Percentiles rank a stretch among this genome's conserved stretches.
These are phyloP conservation scores for Bauhinia variegata DNA, from an alignment of 306 rosid genomes.

Conservation along the genomic window DNA sequence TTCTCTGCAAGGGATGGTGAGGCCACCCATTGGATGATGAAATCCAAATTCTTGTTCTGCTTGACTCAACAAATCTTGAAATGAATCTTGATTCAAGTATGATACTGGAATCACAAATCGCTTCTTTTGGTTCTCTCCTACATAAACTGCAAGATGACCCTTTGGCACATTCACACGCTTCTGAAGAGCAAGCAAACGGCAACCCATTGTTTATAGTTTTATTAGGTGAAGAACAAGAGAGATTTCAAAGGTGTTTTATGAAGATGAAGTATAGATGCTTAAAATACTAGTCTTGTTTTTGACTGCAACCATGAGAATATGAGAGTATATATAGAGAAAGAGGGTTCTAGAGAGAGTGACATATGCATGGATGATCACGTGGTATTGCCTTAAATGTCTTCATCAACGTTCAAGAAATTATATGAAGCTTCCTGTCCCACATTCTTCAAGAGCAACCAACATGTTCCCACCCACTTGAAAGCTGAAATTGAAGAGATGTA, in stretches of 20 bases:
- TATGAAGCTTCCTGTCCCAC: not conserved
- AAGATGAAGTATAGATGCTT: not conserved
- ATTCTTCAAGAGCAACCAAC: not conserved
- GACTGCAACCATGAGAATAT: constrained; percentile 8
- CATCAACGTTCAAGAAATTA: not conserved
- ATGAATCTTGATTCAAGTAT: constrained; percentile 47
- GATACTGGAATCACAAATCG: constrained; percentile 37
- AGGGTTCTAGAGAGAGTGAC: no score
- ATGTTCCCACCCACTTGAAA: not conserved
- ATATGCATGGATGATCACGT: constrained; percentile 42
- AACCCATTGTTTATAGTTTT: constrained; percentile 31
- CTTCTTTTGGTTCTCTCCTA: constrained; percentile 45
- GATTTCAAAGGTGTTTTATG: not conserved
- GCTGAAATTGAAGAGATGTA: constrained; percentile 20
- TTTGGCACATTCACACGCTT: constrained; percentile 18
- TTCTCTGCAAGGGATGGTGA: constrained; percentile 48
- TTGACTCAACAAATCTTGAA: constrained; percentile 42
- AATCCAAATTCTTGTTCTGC: constrained; percentile 48
- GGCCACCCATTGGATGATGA: constrained; percentile 45
- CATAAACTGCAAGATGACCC: constrained; percentile 37
- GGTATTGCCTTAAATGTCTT: constrained; percentile 30
- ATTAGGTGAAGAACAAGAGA: not conserved
- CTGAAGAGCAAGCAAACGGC: constrained; percentile 27
- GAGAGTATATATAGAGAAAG: no score
- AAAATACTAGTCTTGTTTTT: constrained; percentile 14